Percentiles rank a stretch among this genome's conserved stretches.
These are phyloP conservation scores for Gossypium bickii DNA, from an alignment of 345 rosid species.

Conservation along the genomic window DNA sequence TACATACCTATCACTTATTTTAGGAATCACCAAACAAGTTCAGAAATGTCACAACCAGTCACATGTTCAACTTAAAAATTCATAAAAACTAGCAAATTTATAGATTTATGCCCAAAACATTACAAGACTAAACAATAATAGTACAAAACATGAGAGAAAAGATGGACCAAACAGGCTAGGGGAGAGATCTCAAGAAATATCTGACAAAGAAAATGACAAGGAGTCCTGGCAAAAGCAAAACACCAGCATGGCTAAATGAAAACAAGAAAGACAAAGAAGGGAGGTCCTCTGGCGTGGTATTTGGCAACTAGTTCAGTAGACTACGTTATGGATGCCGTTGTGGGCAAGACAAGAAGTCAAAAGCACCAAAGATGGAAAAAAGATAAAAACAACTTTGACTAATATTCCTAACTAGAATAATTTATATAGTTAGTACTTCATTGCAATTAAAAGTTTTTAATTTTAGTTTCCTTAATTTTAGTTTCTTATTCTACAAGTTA, in stretches of 20 bases:
- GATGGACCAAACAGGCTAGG: background rate
- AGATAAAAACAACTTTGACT: too few species aligned
- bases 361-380: too few species aligned
- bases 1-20: background rate
- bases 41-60: background rate
- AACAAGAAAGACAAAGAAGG: background rate
- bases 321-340: too few species aligned
- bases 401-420: too few species aligned
- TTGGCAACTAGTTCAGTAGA: background rate
- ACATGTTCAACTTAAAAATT: background rate
- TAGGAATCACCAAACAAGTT: background rate
- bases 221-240: background rate
- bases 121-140: background rate
- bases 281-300: background rate
- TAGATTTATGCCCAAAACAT: background rate
- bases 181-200: background rate
- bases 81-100: background rate
- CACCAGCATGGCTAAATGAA: background rate
- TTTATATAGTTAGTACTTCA: too few species aligned
- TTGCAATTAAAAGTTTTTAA: too few species aligned
- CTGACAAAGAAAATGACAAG: background rate
- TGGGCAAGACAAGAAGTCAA: too few species aligned
- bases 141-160: background rate
- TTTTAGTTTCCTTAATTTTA: too few species aligned
- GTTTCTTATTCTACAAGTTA: too few species aligned